These are phyloP conservation scores for Lathyrus tuberosus DNA, from an alignment of 306 rosid species.

Conservation along the genomic window DNA sequence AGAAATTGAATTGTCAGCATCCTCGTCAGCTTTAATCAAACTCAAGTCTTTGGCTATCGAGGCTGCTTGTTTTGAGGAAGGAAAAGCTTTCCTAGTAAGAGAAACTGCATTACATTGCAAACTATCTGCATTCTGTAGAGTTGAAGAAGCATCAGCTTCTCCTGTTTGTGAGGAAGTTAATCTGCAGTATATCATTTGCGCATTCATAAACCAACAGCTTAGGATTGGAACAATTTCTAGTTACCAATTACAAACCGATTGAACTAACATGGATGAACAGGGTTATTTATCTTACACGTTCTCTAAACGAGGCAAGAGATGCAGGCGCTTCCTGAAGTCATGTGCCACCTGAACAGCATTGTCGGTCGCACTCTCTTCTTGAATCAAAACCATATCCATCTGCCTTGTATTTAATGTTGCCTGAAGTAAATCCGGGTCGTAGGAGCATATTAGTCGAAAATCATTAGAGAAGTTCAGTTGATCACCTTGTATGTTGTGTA, in stretches of 20 bases:
- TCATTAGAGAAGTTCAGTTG: not conserved
- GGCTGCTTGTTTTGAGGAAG: constrained; percentile 70
- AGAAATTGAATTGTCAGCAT: constrained; percentile 50
- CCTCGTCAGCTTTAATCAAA: constrained; percentile 47
- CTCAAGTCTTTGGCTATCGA: constrained; percentile 57
- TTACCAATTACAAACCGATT: constrained; percentile 15
- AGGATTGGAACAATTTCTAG: constrained; percentile 16
- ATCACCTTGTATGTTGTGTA: not conserved
- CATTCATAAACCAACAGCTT: constrained; percentile 34
- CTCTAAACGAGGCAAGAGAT: constrained; percentile 62
- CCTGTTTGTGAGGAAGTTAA: constrained; percentile 54
- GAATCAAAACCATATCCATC: constrained; percentile 50
- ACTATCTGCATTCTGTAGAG: constrained; percentile 42
- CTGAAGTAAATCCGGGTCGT: constrained; percentile 40
- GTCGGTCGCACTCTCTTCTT: constrained; percentile 50
- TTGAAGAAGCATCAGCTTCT: constrained; percentile 41
- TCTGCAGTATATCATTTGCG: constrained; percentile 51
- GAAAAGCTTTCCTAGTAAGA: constrained; percentile 67
- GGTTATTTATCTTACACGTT: constrained; percentile 62
- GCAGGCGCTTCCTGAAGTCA: constrained; percentile 66
- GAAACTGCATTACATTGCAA: constrained; percentile 53
- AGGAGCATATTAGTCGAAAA: not conserved
- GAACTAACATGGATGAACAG: constrained; percentile 26
- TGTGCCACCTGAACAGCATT: constrained; percentile 51
- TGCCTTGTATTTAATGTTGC: constrained; percentile 55